A percentile compares a stretch with the other conserved stretches of the same genome.
Conservation (phyloP, 1,284 basidiomycete species). For the Trametes polyzona region DNA sequence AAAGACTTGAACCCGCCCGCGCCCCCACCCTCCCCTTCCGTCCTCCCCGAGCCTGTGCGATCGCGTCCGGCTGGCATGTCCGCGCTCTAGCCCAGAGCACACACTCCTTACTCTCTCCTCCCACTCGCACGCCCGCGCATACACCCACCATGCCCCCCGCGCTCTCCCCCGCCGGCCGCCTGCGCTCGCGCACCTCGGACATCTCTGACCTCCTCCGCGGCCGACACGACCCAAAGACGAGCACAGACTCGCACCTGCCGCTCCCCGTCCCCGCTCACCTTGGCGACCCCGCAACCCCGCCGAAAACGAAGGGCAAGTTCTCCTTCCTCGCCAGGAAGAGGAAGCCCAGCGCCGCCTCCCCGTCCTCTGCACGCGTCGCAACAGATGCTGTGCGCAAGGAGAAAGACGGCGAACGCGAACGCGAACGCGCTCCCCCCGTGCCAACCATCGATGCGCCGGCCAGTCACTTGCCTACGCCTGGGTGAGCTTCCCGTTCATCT, state of each 20-base stretch:
- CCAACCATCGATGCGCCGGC: slow-evolving; percentile 5
- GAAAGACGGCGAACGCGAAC: neutral
- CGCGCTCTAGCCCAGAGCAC: neutral
- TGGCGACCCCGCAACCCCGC: slow-evolving; percentile 18
- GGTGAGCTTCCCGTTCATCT: slow-evolving; percentile 18
- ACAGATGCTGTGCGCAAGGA: neutral
- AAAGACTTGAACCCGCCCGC: neutral
- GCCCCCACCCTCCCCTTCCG: slow-evolving; percentile 1
- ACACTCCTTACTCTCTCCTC: neutral
- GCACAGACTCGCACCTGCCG: slow-evolving; percentile 17
- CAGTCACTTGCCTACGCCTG: slow-evolving; percentile 6
- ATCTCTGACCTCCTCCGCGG: slow-evolving; percentile 39
- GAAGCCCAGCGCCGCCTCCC: slow-evolving; percentile 32
- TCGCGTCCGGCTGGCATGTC: too few relatives aligned
- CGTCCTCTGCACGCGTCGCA: slow-evolving; percentile 20
- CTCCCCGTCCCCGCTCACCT: slow-evolving; percentile 24
- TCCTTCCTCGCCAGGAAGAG: slow-evolving; percentile 34
- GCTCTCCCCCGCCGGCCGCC: slow-evolving; percentile 27
- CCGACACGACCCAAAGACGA: slow-evolving; percentile 22
- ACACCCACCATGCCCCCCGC: slow-evolving; percentile 25
- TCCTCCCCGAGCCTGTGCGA: neutral
- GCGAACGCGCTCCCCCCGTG: slow-evolving; percentile 15
- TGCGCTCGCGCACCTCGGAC: slow-evolving; percentile 41
- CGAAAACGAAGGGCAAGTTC: slow-evolving; percentile 33
- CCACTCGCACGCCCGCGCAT: neutral